Evolutionary conservation across 2,329 filamentous ascomycete species (phyloP).

Genomic region (Diaporthe destruens): DNA sequence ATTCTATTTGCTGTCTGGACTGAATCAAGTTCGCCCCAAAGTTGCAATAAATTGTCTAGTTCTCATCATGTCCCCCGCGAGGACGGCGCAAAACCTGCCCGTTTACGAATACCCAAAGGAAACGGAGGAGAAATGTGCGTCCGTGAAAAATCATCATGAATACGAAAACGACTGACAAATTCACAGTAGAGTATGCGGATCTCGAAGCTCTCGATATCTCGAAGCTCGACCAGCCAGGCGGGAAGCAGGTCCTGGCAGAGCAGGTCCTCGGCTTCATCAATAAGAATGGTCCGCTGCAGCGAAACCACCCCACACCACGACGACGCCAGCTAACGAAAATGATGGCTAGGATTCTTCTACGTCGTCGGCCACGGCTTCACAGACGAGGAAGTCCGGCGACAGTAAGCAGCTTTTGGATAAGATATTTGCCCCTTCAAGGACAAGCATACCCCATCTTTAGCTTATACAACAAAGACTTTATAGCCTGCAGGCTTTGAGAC

Average conservation of each 20-base stretch:
- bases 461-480: too few species aligned
- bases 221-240: constrained; percentile 43
- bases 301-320: too few species aligned
- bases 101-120: constrained; percentile 44
- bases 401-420: too few species aligned
- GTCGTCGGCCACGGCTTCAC: constrained; percentile 44
- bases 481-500: too few species aligned
- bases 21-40: too few species aligned
- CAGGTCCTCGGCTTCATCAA: constrained; percentile 47
- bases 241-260: constrained; percentile 44
- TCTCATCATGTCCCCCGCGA: constrained; percentile 33
- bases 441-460: too few species aligned
- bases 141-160: too few species aligned
- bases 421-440: too few species aligned
- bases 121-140: too few species aligned
- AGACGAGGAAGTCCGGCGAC: constrained; percentile 35
- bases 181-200: constrained; percentile 45
- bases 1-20: not conserved
- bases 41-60: too few species aligned
- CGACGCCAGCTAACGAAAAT: constrained; percentile 4
- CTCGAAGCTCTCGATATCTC: constrained; percentile 47
- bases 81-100: constrained; percentile 22
- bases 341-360: constrained; percentile 45
- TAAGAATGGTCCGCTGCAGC: constrained; percentile 43
- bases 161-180: not conserved